These are phyloP conservation scores for Mortierella polycephala DNA, from an alignment of 371 early-diverging fungal species.

Conservation along the genomic window DNA sequence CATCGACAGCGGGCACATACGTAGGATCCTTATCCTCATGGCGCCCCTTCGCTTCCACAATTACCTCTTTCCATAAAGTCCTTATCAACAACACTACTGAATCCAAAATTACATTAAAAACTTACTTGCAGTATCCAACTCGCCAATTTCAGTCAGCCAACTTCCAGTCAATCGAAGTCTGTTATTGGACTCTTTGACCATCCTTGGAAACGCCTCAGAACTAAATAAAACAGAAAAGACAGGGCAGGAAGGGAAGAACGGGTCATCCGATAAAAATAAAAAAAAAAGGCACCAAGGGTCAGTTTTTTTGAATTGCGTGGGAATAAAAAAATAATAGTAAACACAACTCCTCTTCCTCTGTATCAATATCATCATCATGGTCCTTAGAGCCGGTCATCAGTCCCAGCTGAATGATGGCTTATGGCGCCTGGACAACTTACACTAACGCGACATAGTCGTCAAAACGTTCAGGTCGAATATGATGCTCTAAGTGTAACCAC, in stretches of 20 bases:
- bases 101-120: not conserved
- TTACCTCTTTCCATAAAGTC: not conserved
- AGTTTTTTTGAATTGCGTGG: not conserved
- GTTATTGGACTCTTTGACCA: slow-evolving; percentile 78
- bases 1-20: not conserved
- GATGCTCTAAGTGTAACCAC: slow-evolving; percentile 68
- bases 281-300: not conserved
- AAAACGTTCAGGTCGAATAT: slow-evolving; percentile 85
- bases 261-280: not conserved
- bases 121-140: slow-evolving; percentile 85
- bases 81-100: not conserved
- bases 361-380: no score
- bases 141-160: slow-evolving; percentile 88
- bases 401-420: not conserved
- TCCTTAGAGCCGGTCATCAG: no score
- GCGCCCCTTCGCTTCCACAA: not conserved
- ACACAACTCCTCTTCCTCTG: no score
- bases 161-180: slow-evolving; percentile 87
- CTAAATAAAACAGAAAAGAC: slow-evolving; percentile 39
- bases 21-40: not conserved
- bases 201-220: slow-evolving; percentile 76
- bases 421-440: slow-evolving; percentile 52
- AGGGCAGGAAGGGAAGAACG: no score
- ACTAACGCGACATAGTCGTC: slow-evolving; percentile 83
- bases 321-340: not conserved